Evolutionary conservation across 2,329 filamentous ascomycete species (phyloP), one percentile per base, ranked within the genome.

Genomic region (Mycosphaerella sp.): DNA sequence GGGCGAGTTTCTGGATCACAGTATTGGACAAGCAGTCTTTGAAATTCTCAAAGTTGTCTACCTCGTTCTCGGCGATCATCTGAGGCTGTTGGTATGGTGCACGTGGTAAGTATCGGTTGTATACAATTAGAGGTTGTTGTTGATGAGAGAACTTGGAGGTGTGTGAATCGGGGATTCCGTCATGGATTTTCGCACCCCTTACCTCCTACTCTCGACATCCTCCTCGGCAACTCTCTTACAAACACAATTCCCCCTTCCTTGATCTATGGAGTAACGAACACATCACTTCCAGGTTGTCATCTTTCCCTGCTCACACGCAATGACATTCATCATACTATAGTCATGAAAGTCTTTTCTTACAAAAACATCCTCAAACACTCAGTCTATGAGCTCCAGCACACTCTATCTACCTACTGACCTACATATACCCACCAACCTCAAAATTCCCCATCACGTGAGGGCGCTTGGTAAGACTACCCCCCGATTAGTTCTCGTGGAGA

Each of bases 1-100:
- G 65, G 54, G 78, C 71, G 10, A 84, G 78, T 56, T 78, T 81
- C 47, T 82, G 80, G 49, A 92, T 80, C 10, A 93, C 75, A 0
- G 82, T 78, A 12, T 81, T 80, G 7, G 87, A 86, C 57, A 93
- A 74, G 65, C 81, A 87, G 64, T 93, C 89, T 51, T 85, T 78
- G 69, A 93, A 90, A 45, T 82, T 74, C 49, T 83, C 79, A 67
- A 82, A 85, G 63, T 88, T 88, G 39, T 66, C 60, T 50, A 71
- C 63, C 48, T 74, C 71, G 53, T 74, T 67, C 12, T 66, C 67
- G 23, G 64, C 53, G 21, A 73, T 69, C 68, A 71, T 70, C 10
- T 34, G 23, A 26, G 17, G 14, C 40, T 23, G 21, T 17, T 12
- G 11, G n/a, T n/a, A 12, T 44, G 21, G 9, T 38, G n/a, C 11